Base-by-base conservation (phyloP, 2,329 filamentous ascomycete species). In the Botrytis tulipae region DNA sequence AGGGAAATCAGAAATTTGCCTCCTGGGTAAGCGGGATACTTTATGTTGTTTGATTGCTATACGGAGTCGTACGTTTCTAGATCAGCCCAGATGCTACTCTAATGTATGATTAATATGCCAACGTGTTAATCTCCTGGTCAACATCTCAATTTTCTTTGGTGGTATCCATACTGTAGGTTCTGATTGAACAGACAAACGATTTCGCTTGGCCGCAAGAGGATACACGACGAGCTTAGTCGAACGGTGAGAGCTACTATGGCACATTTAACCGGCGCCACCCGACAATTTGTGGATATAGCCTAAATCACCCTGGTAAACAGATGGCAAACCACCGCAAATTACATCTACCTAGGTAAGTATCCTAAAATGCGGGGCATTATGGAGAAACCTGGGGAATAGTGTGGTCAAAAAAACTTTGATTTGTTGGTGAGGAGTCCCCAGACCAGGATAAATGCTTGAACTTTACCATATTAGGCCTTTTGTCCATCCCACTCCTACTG, bases 371-470 rank as follows among this genome's bases (percentile, higher is more conserved):
- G 70, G 70, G 46, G 70, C n/a, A 22, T 16, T 8, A 48, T 69
- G 61, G 51, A 42, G 40, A 69, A 72, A 73, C 51, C 71, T 73
- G 71, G 71, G 71, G 71, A 70, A 68, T 42, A 51, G 44, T 18
- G 62, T 25, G 40, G 22, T 61, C 37, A 46, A 51, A 6, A 20
- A n/a, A 22, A 10, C 8, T 68, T 60, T 46, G 18, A 51, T 32
- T 54, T 68, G 46, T 40, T 54, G 46, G 22, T 32, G 48, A 57
- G 66, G 48, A 68, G 66, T 68, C 48, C 46, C 35, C 48, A 68
- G 51, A 59, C 63, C 22, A 46, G 61, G 61, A 18, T 72, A 20
- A 66, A 14, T 25, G n/a, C 46, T n/a, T 8, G 14, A 16, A n/a
- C 61, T 10, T 65, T 65, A 51, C 59, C 44, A 25, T 16, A 29